Conservation (phyloP, 805 yeast species). For the Barnettozyma sucrosica region DNA sequence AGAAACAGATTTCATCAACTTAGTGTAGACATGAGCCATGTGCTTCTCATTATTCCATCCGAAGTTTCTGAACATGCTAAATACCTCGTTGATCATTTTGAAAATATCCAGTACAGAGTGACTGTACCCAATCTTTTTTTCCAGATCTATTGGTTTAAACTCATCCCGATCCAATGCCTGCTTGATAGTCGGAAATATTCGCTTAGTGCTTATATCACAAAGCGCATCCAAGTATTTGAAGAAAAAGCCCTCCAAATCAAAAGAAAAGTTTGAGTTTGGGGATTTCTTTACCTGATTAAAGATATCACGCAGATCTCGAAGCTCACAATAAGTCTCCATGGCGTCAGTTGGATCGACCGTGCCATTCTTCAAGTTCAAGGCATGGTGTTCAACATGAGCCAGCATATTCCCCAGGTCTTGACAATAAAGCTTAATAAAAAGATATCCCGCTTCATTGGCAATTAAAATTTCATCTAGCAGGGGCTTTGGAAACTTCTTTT, state of each 20-base stretch:
- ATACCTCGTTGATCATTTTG: slow-evolving; percentile 51
- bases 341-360: slow-evolving; percentile 49
- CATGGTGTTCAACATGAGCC: slow-evolving; percentile 41
- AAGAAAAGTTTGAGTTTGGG: slow-evolving; percentile 34
- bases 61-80: slow-evolving; percentile 51
- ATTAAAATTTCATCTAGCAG: slow-evolving; percentile 54
- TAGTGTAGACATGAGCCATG: slow-evolving; percentile 54
- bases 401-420: slow-evolving; percentile 49
- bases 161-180: slow-evolving; percentile 54
- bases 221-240: slow-evolving; percentile 39
- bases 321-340: slow-evolving; percentile 46
- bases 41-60: slow-evolving; percentile 66
- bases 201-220: slow-evolving; percentile 38
- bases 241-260: slow-evolving; percentile 53
- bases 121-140: slow-evolving; percentile 39
- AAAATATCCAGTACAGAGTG: slow-evolving; percentile 66
- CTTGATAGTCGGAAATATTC: slow-evolving; percentile 42
- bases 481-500: slow-evolving; percentile 55
- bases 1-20: slow-evolving; percentile 56
- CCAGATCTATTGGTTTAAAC: slow-evolving; percentile 46
- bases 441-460: slow-evolving; percentile 41
- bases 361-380: slow-evolving; percentile 24
- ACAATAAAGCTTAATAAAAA: slow-evolving; percentile 47
- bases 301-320: slow-evolving; percentile 48
- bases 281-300: slow-evolving; percentile 41